Evolutionary conservation across 1,284 basidiomycete genomes (phyloP).

Genomic region (Ganoderma sp.): DNA sequence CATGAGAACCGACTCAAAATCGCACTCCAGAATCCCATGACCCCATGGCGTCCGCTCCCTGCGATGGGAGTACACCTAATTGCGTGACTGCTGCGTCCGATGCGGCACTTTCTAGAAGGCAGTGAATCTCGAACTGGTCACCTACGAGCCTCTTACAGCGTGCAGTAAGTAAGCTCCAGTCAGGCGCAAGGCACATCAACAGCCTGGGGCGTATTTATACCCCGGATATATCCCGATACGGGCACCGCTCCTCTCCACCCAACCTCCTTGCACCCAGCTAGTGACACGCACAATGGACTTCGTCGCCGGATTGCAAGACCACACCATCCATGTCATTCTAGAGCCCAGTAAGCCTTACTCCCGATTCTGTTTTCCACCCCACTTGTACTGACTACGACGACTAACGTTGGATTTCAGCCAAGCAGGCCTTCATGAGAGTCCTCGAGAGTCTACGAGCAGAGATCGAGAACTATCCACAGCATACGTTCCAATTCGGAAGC

Average conservation of each 20-base stretch:
- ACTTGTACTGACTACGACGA: neutral
- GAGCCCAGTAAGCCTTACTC: slow-evolving; percentile 1
- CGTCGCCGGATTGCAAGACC: neutral
- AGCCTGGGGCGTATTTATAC: neutral
- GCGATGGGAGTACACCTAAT: neutral
- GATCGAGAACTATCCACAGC: slow-evolving; percentile 50
- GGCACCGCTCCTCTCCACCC: neutral
- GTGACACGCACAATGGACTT: neutral
- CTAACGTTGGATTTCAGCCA: slow-evolving; percentile 23
- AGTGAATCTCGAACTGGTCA: neutral
- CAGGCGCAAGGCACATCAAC: too few relatives aligned
- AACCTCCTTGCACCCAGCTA: neutral
- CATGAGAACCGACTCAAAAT: neutral
- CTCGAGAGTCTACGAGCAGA: slow-evolving; percentile 47
- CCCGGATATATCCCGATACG: neutral
- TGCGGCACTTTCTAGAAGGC: neutral
- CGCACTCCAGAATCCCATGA: neutral
- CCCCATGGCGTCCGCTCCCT: neutral
- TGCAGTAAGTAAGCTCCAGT: too few relatives aligned
- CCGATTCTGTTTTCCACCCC: neutral
- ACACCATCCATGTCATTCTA: neutral
- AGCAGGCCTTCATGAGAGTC: slow-evolving; percentile 49
- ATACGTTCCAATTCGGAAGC: slow-evolving; percentile 61
- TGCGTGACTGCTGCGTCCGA: neutral
- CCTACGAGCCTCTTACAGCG: too few relatives aligned